Percentiles rank a stretch among this genome's conserved stretches.
These are phyloP conservation scores for Nitzschia putrida DNA, from an alignment of 108 stramenopile species.

Conservation along the genomic window DNA sequence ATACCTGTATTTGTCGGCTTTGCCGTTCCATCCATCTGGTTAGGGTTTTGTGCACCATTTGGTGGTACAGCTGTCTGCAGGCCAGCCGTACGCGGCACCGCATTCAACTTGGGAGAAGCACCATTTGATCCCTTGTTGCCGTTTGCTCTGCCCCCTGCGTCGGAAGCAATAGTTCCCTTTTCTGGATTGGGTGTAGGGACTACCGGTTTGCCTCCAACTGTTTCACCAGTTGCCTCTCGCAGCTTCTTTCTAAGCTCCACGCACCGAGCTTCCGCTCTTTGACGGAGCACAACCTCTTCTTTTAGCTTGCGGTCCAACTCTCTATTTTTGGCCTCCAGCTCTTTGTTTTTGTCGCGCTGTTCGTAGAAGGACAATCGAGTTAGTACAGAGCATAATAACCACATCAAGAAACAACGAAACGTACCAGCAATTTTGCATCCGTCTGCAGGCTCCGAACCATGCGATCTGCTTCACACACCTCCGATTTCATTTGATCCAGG, in stretches of 20 bases:
- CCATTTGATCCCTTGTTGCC: no score
- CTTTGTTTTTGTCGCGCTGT: conserved; percentile 80
- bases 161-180: no score
- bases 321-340: conserved; percentile 67
- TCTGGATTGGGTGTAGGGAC: no score
- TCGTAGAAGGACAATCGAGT: not conserved
- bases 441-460: conserved; percentile 61
- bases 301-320: conserved; percentile 64
- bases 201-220: not conserved
- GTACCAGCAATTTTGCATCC: conserved; percentile 65
- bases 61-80: no score
- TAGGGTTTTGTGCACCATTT: no score
- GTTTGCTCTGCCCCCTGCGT: no score
- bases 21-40: no score
- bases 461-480: conserved; percentile 73
- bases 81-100: no score
- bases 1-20: no score
- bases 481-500: conserved; percentile 72
- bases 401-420: conserved; percentile 13
- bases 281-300: conserved; percentile 58
- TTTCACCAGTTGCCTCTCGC: conserved; percentile 21
- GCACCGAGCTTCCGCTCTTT: conserved; percentile 53
- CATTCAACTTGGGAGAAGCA: no score
- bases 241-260: conserved; percentile 41
- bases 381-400: not conserved